These are phyloP conservation scores for Metroxylon sagu DNA, from an alignment of 176 grass and related monocot genomes.

Conservation along the genomic window DNA sequence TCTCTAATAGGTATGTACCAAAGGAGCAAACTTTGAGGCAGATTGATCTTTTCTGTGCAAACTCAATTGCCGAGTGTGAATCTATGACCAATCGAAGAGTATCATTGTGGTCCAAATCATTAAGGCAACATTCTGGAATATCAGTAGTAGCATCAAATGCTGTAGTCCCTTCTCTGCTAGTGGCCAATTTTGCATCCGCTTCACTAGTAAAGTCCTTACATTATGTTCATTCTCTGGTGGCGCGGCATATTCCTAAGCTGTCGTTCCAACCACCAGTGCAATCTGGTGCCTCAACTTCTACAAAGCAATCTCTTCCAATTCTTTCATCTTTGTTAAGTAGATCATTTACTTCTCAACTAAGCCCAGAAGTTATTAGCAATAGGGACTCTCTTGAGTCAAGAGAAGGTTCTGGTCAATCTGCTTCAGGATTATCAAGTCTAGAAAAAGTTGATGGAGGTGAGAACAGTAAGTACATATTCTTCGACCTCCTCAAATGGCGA, in stretches of 20 bases:
- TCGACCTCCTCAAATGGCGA: conserved; percentile 81
- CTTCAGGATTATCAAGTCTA: conserved; percentile 40
- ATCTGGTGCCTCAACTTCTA: conserved; percentile 26
- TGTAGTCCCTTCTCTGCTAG: conserved; percentile 34
- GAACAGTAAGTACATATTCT: conserved; percentile 75
- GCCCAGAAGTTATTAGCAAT: conserved; percentile 53
- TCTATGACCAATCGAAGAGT: conserved; percentile 40
- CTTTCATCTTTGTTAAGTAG: conserved; percentile 57
- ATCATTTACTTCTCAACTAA: conserved; percentile 59
- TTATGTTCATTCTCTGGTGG: conserved; percentile 90
- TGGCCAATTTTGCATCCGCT: conserved; percentile 57
- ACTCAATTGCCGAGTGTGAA: conserved; percentile 75
- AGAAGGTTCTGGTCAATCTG: conserved; percentile 33
- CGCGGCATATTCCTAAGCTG: conserved; percentile 75
- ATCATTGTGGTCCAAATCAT: conserved; percentile 20
- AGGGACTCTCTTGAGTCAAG: conserved; percentile 60
- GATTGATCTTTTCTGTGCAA: conserved; percentile 90
- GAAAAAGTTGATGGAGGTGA: conserved; percentile 50
- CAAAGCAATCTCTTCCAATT: conserved; percentile 70
- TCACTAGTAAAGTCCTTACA: conserved; percentile 92
- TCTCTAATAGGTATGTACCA: conserved; percentile 60
- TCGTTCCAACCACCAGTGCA: conserved; percentile 68
- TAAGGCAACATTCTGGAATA: conserved; percentile 31
- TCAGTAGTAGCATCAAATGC: conserved; percentile 40
- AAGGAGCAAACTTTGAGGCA: conserved; percentile 77